Evolutionary conservation across 805 yeast genomes (phyloP).

Genomic region (Metschnikowia sp.): DNA sequence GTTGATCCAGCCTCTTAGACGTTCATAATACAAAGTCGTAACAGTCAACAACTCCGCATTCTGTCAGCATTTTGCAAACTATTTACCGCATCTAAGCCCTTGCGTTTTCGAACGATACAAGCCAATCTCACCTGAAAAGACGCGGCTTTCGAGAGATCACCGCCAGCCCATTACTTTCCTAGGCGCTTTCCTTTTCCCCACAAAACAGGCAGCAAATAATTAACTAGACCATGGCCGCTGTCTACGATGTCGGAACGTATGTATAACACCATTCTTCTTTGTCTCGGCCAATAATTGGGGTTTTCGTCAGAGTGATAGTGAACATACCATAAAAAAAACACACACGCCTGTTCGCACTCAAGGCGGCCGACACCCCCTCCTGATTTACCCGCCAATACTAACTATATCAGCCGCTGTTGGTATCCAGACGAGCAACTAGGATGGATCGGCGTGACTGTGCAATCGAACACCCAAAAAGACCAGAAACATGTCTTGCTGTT

Average conservation of each 20-base stretch:
- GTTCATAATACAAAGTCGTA: too few relatives aligned
- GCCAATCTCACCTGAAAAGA: neutral
- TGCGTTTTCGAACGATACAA: neutral
- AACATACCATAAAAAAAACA: too few relatives aligned
- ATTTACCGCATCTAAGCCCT: too few relatives aligned
- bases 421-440: slow-evolving; percentile 70
- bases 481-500: slow-evolving; percentile 50
- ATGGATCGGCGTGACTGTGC: slow-evolving; percentile 70
- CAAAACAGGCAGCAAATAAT: neutral
- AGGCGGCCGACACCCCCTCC: too few relatives aligned
- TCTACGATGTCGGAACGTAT: slow-evolving; percentile 40
- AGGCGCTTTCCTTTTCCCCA: neutral
- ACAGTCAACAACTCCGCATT: too few relatives aligned
- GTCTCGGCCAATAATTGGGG: neutral
- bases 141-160: slow-evolving; percentile 4
- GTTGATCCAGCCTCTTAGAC: neutral
- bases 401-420: slow-evolving; percentile 59
- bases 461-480: slow-evolving; percentile 36
- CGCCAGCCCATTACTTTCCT: neutral
- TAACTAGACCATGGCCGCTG: slow-evolving; percentile 8
- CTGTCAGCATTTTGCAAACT: too few relatives aligned
- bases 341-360: too few relatives aligned
- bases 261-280: slow-evolving; percentile 1
- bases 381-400: neutral
- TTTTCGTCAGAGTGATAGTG: too few relatives aligned